phyloP scores from a whole-genome alignment of 2,329 filamentous ascomycete genomes.

The Cordyceps fumosorosea region DNA sequence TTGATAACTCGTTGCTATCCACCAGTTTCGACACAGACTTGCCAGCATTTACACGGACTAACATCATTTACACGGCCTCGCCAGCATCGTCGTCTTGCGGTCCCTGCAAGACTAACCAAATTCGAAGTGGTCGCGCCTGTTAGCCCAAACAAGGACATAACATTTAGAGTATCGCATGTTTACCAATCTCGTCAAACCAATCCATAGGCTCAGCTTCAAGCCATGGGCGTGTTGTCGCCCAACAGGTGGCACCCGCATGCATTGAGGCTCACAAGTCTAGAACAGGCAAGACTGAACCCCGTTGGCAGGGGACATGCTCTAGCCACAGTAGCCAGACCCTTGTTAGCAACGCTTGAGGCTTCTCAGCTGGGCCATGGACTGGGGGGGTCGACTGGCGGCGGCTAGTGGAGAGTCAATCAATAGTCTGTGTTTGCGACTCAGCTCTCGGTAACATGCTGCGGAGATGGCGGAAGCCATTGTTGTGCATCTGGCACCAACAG shows the following conservation, averaged over 20 bases:
- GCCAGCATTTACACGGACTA: not conserved
- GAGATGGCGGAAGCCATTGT: not conserved
- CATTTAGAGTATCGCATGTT: not conserved
- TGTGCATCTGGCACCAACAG: no score
- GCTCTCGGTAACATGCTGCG: not conserved
- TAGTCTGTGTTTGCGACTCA: not conserved
- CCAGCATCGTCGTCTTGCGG: not conserved
- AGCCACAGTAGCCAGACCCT: no score
- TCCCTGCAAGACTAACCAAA: not conserved
- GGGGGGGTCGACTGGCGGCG: not conserved
- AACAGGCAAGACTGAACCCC: not conserved
- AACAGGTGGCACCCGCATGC: not conserved
- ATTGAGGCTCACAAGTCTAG: not conserved
- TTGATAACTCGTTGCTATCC: not conserved
- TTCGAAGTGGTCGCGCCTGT: not conserved
- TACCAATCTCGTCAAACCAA: not conserved
- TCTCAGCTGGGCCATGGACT: not conserved
- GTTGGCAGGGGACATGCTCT: not conserved
- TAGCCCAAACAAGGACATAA: not conserved
- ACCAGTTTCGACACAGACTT: not conserved
- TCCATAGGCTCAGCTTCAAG: not conserved
- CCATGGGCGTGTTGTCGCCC: slow-evolving; percentile 5
- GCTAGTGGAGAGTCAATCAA: not conserved
- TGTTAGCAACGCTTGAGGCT: not conserved
- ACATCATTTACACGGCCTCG: not conserved